Conservation (phyloP, 1,139 yeast genomes). For the Saccharomyces pastorianus region DNA sequence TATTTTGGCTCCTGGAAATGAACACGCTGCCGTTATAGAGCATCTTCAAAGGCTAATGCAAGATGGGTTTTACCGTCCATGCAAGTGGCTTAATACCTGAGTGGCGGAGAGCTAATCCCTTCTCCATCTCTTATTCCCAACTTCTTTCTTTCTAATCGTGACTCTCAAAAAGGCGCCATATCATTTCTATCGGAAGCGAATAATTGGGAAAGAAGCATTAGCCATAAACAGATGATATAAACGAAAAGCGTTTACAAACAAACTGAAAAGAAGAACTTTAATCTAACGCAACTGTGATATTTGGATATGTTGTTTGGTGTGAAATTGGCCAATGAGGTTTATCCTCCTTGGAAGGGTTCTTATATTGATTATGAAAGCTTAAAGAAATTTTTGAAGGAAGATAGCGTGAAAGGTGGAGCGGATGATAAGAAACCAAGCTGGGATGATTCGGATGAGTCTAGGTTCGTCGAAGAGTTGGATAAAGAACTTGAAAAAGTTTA, state of each 20-base stretch:
- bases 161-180: background rate
- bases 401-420: conserved; percentile 38
- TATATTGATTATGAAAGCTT: conserved; percentile 73
- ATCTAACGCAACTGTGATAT: background rate
- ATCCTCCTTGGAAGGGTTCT: conserved; percentile 81
- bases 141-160: background rate
- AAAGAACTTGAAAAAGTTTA: conserved; percentile 88
- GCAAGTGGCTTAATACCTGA: background rate
- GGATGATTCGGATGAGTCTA: conserved; percentile 76
- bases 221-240: background rate
- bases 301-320: conserved; percentile 74
- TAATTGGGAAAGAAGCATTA: background rate
- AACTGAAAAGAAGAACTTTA: background rate
- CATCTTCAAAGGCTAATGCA: background rate
- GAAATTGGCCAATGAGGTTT: conserved; percentile 70
- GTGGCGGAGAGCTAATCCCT: background rate
- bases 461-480: conserved; percentile 76
- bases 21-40: background rate
- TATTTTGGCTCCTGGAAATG: background rate
- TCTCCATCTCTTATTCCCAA: background rate
- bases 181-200: background rate
- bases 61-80: background rate
- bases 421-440: conserved; percentile 36
- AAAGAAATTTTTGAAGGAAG: conserved; percentile 77
- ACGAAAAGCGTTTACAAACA: background rate